These are phyloP conservation scores for Sporobolomyces roseus DNA, from an alignment of 768 basidiomycete species.

Conservation along the genomic window DNA sequence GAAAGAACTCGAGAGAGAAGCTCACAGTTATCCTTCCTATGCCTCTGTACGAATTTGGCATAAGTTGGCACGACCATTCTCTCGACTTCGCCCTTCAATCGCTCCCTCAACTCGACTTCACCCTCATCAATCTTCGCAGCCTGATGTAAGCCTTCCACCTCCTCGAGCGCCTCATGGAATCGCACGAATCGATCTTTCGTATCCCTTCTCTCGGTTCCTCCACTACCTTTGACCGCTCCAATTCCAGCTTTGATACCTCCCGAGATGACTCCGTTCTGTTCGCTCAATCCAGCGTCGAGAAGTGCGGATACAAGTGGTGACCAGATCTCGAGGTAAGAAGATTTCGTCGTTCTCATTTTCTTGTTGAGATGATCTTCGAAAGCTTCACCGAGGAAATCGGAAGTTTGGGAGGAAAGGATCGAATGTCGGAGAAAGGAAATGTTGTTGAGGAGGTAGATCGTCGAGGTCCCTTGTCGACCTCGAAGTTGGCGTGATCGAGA, in stretches of 20 bases:
- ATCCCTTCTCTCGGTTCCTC: constrained; percentile 40
- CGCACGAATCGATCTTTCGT: constrained; percentile 44
- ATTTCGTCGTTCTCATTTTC: constrained; percentile 40
- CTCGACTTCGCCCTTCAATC: constrained; percentile 44
- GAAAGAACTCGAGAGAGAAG: neutral
- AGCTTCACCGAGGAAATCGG: constrained; percentile 41
- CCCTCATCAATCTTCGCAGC: constrained; percentile 35
- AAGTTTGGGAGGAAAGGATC: constrained; percentile 35
- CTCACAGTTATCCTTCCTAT: constrained; percentile 40
- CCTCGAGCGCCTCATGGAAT: constrained; percentile 45
- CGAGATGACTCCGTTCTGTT: constrained; percentile 38
- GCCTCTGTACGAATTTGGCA: constrained; percentile 38
- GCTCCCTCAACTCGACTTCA: constrained; percentile 40
- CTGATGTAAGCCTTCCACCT: constrained; percentile 41
- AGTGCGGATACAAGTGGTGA: constrained; percentile 41
- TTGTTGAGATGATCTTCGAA: constrained; percentile 44
- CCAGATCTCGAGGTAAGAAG: constrained; percentile 44
- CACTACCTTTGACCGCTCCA: constrained; percentile 36
- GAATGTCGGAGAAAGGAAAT: constrained; percentile 43
- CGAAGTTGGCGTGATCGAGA: constrained; percentile 27
- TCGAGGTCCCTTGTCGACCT: constrained; percentile 17
- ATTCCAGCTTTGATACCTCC: constrained; percentile 41
- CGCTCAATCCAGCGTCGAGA: constrained; percentile 42
- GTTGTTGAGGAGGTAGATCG: constrained; percentile 46
- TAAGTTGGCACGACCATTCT: constrained; percentile 44